Evolutionary conservation across 2,329 filamentous ascomycete species (phyloP).

Genomic region (Cytospora chrysosperma): DNA sequence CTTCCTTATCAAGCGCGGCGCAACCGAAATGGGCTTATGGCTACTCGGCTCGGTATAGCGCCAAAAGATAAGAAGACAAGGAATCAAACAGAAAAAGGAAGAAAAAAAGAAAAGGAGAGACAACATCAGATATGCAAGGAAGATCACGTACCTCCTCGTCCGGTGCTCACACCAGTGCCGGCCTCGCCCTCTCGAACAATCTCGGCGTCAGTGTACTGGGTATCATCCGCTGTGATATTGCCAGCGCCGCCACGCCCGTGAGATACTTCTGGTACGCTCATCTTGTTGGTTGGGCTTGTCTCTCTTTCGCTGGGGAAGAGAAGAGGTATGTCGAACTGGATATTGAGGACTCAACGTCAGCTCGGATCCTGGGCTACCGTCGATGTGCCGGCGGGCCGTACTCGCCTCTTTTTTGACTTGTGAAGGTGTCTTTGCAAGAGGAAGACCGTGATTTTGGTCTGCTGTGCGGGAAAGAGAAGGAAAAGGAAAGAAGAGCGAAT

Average conservation of each 20-base stretch:
- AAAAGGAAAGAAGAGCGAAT: background rate
- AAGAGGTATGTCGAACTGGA: background rate
- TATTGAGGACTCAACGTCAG: background rate
- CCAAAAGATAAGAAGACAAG: no score
- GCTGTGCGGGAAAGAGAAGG: background rate
- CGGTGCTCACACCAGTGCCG: conserved; percentile 59
- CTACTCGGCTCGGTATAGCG: no score
- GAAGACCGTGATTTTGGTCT: background rate
- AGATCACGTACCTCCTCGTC: conserved; percentile 52
- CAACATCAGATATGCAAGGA: background rate
- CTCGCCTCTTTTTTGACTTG: background rate
- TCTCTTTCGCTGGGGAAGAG: background rate
- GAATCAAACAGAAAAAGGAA: no score
- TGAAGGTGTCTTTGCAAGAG: background rate
- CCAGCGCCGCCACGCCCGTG: conserved; percentile 62
- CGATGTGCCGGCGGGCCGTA: background rate
- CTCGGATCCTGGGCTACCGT: background rate
- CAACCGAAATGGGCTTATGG: no score
- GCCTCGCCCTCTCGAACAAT: conserved; percentile 55
- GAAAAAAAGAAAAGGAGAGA: no score
- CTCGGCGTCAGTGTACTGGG: conserved; percentile 60
- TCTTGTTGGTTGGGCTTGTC: conserved; percentile 26
- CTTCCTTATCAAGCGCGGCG: no score
- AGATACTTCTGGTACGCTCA: conserved; percentile 49
- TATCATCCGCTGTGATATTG: conserved; percentile 59